Evolutionary conservation across 345 rosid species (phyloP), one percentile per base, ranked within the genome.

Genomic region (Salix purpurea): DNA sequence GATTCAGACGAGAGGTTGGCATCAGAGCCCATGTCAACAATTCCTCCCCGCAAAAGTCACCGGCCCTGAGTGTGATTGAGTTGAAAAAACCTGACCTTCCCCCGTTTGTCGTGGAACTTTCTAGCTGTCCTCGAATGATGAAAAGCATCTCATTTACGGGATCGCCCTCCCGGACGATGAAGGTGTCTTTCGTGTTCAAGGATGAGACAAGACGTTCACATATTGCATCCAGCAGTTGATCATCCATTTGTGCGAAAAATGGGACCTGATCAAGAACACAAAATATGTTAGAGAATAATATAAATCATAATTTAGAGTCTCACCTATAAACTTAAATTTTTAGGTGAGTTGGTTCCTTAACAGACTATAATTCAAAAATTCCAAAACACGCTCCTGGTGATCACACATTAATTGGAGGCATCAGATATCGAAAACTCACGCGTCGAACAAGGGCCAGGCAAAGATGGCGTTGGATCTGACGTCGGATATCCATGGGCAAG

Each of bases 31-130:
- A 96, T 39, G 97, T 92, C 21, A 96, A 91, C 76, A 92, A 84
- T 70, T 96, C 98, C 83, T 96, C 99, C 0, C 97, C 99, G 0
- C 94, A 92, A 87, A 96, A 96, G 81, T 96, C 98, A 0, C 98
- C 96, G 0, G 98, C 95, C 67, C 93, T 85, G 26, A 93, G 91
- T 23, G 87, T 91, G 74, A 94, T 96, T 65, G 96, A 86, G 85
- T 96, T 93, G 83, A 90, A 96, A 89, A 93, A 93, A 37, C 96
- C 96, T 9, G 95, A 80, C 70, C 97, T 84, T 74, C 99, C 99
- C 75, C 98, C 99, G 39, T 93, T 88, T 3, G 98, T 93, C 3
- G 98, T 93, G 9, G 98, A 93, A 88, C 99, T 96, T 74, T 93
- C 97, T 23, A 96, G 78, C 67, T 86, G 94, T 48, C 98, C 98